Conservation (phyloP, 371 early-diverging fungal species). For the Vittaforma corneae region DNA sequence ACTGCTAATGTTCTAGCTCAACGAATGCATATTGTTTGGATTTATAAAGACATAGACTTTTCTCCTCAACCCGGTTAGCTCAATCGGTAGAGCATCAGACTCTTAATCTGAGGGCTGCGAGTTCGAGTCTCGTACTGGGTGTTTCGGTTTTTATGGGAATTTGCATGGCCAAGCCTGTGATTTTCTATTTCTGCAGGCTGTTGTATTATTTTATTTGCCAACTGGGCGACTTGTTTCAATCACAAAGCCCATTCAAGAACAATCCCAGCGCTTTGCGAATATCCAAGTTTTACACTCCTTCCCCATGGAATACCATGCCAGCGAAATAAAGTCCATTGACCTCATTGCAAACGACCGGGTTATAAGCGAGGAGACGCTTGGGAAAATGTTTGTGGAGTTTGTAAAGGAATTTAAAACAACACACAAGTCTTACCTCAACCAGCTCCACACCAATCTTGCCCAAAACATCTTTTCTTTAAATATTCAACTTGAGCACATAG, state of each 20-base stretch:
- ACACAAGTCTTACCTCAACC: conserved; percentile 21
- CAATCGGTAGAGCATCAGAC: conserved; percentile 27
- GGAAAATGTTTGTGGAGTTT: conserved; percentile 32
- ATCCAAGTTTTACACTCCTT: background rate
- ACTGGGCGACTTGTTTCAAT: no score
- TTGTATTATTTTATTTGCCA: no score
- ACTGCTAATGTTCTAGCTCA: no score
- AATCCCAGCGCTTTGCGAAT: no score
- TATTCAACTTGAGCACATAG: conserved; percentile 45
- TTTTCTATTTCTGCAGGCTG: no score
- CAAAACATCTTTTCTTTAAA: conserved; percentile 19
- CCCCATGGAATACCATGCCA: conserved; percentile 39
- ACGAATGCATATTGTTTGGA: no score
- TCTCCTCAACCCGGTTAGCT: conserved; percentile 22
- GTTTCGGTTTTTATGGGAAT: no score
- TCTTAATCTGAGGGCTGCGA: conserved; percentile 21
- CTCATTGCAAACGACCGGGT: conserved; percentile 40
- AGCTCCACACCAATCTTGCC: conserved; percentile 30
- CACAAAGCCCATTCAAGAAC: background rate
- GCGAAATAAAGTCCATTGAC: conserved; percentile 45
- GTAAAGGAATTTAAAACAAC: conserved; percentile 32
- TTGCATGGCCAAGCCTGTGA: no score
- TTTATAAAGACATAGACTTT: no score
- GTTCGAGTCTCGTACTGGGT: no score
- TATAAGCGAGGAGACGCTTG: conserved; percentile 32